phyloP scores from a whole-genome alignment of 2,329 filamentous ascomycete species.

The Rachicladosporium sp. region DNA sequence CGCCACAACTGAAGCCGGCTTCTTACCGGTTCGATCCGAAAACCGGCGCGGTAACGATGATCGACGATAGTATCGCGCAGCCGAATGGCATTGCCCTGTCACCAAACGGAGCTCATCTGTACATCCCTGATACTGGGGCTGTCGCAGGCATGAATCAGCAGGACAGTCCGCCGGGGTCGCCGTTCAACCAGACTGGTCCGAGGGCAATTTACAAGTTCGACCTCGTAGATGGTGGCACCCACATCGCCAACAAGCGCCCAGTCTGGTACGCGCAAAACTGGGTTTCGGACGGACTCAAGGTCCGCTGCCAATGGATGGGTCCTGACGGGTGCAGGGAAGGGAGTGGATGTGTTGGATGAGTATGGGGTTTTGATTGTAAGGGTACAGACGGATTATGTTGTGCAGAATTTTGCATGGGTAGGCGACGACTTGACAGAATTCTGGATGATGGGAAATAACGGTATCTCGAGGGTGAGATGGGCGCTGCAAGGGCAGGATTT shows the following conservation, averaged over 20 bases:
- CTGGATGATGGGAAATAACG: constrained; percentile 30
- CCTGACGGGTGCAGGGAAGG: constrained; percentile 27
- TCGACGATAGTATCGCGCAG: constrained; percentile 31
- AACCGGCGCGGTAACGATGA: constrained; percentile 29
- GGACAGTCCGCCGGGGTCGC: constrained; percentile 15
- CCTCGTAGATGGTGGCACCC: constrained; percentile 22
- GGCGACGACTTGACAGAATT: constrained; percentile 27
- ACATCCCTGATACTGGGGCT: constrained; percentile 31
- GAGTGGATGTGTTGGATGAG: constrained; percentile 31
- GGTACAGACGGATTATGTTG: constrained; percentile 32
- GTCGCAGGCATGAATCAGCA: constrained; percentile 15
- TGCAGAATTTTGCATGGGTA: constrained; percentile 34
- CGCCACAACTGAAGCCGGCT: constrained; percentile 20
- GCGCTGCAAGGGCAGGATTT: constrained; percentile 23
- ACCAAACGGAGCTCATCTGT: constrained; percentile 32
- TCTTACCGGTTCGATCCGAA: constrained; percentile 32
- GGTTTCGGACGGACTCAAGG: constrained; percentile 32
- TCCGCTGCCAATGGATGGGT: constrained; percentile 29
- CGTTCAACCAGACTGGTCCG: constrained; percentile 21
- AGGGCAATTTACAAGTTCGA: constrained; percentile 30
- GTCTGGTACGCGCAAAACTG: constrained; percentile 29
- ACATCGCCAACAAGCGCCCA: constrained; percentile 27
- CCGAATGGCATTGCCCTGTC: constrained; percentile 35
- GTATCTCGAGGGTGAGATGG: constrained; percentile 29
- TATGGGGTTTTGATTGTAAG: constrained; percentile 26